Evolutionary conservation across 371 early-diverging fungal species (phyloP).

Genomic region (Nematocida sp.): DNA sequence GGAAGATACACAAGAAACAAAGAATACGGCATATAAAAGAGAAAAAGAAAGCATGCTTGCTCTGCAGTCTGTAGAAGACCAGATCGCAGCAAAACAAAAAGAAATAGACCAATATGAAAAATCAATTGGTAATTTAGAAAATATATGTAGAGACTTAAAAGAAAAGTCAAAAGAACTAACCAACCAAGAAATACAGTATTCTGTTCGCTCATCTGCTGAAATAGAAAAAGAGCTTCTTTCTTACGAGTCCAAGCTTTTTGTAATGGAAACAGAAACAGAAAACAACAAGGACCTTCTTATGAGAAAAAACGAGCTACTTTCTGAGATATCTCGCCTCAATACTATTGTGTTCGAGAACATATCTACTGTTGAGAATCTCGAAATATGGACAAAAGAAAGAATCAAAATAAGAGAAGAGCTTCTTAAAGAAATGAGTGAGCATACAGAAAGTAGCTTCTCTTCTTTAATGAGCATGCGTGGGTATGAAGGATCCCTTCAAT

Average conservation of each 20-base stretch:
- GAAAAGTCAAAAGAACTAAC: conserved; percentile 3
- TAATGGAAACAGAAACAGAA: background rate
- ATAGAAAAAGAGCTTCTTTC: conserved; percentile 16
- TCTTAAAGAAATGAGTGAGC: conserved; percentile 47
- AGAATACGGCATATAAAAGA: conserved; percentile 2
- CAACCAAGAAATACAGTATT: background rate
- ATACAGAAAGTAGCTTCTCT: conserved; percentile 55
- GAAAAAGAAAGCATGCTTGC: background rate
- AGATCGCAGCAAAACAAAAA: background rate
- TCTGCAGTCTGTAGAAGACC: background rate
- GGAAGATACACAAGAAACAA: background rate
- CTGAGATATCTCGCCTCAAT: background rate
- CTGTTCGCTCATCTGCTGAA: background rate
- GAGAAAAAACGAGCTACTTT: background rate
- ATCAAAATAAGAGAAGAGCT: conserved; percentile 62
- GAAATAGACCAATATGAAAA: conserved; percentile 10
- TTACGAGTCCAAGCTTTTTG: background rate
- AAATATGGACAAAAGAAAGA: conserved; percentile 45
- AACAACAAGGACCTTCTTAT: background rate
- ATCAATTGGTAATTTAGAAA: background rate
- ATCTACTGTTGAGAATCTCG: conserved; percentile 32
- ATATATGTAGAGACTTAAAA: background rate
- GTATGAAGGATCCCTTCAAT: conserved; percentile 76
- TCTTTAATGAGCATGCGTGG: conserved; percentile 69
- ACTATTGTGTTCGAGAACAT: background rate